Evolutionary conservation across 2,329 filamentous ascomycete genomes (phyloP), one percentile per base, ranked within the genome.

Genomic region (Cladosporium cucumerinum): DNA sequence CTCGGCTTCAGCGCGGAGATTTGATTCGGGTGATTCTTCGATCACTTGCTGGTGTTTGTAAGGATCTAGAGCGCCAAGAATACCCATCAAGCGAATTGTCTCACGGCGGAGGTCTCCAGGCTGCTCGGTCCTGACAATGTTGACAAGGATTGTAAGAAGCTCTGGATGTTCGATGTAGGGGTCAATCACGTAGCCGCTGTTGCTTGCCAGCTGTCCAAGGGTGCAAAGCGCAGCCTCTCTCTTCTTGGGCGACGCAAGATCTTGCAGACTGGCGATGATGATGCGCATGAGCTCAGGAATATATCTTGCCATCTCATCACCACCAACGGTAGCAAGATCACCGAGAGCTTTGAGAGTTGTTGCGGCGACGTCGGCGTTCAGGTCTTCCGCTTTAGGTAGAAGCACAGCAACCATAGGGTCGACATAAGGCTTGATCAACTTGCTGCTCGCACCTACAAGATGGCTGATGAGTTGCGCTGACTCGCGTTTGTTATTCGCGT

Each of bases 41-140:
- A 96, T 91, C 61, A 97, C 93, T 81, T 97, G 91, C 79, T 94
- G 94, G 74, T 97, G 92, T 75, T 94, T 95, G 78, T 99, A 98
- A 0, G 95, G 95, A 76, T 99, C 96, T 36, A 99, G 80, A 48
- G 95, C 95, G 67, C 95, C 95, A 16, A 99, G 82, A 51, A 97
- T 97, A 71, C 95, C 95, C 84, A 99, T 92, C 23, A 99, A 80
- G 72, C 97, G 97, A 73, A 99, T 97, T 0, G 95, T 97, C 77
- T 98, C 94, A 69, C 95, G 92, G 51, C 95, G 86, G 36, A 99
- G 81, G 18, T 90, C 87, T 0, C 92, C 92, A 63, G 93, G 89
- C 68, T 93, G 92, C 77, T 99, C 96, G 6, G 91, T 92, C 72
- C 96, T 92, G 71, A 98, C 95, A 70, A 99, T 97, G 70, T 90